phyloP scores from a whole-genome alignment of 2,329 filamentous ascomycete species.

The Cladosporium sp. region DNA sequence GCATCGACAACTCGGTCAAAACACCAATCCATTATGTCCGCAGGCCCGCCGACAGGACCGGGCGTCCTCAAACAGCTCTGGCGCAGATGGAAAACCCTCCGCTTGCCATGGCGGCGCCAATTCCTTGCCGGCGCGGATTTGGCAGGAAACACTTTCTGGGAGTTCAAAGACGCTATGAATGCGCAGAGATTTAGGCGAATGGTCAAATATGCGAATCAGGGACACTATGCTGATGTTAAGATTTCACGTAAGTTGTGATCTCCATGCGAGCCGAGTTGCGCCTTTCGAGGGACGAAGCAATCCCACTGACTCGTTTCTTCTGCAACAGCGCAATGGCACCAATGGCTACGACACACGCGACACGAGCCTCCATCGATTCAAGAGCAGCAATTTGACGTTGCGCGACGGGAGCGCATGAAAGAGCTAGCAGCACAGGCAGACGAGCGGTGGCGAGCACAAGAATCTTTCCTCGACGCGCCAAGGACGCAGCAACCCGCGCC shows the following conservation, averaged over 20 bases:
- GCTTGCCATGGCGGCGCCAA: constrained; percentile 55
- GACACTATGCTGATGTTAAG: constrained; percentile 54
- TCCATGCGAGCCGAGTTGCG: not conserved
- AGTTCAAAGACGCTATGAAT: constrained; percentile 55
- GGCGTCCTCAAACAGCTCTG: constrained; percentile 42
- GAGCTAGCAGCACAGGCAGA: constrained; percentile 54
- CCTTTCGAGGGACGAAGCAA: not conserved
- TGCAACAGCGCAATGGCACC: constrained; percentile 57
- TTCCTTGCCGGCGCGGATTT: constrained; percentile 57
- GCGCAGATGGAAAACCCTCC: constrained; percentile 57
- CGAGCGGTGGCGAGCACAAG: constrained; percentile 54
- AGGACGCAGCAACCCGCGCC: constrained; percentile 43
- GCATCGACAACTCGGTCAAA: not conserved
- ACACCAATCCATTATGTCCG: constrained; percentile 1
- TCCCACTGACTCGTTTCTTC: not conserved
- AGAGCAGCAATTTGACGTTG: constrained; percentile 54
- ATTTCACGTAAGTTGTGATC: constrained; percentile 46
- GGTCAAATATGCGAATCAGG: constrained; percentile 46
- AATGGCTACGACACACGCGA: constrained; percentile 61
- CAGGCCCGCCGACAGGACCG: constrained; percentile 22
- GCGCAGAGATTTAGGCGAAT: constrained; percentile 51
- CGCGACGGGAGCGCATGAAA: constrained; percentile 53
- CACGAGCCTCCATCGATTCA: constrained; percentile 48
- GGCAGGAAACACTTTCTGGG: constrained; percentile 60
- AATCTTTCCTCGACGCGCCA: constrained; percentile 53